Evolutionary conservation across 192 early-diverging fungal species (phyloP).

Genomic region (Entophlyctis luteolus): DNA sequence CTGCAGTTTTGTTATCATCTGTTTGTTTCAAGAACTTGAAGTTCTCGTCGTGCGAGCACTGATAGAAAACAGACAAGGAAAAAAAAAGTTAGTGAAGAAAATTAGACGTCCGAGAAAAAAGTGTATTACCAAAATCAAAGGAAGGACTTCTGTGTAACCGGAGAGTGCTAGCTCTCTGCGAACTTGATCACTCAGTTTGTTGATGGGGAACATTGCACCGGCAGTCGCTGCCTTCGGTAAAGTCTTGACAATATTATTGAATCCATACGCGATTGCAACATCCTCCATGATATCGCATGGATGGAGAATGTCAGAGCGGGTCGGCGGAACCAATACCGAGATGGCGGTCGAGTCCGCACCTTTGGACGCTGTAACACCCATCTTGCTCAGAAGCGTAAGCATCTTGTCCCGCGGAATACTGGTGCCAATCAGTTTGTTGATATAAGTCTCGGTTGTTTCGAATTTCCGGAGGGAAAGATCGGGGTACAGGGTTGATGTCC

Average conservation of each 20-base stretch:
- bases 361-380: constrained; percentile 73
- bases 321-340: constrained; percentile 75
- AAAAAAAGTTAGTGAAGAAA: constrained; percentile 61
- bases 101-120: constrained; percentile 33
- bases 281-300: constrained; percentile 98
- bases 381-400: constrained; percentile 70
- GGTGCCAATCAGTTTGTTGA: constrained; percentile 84
- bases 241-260: constrained; percentile 84
- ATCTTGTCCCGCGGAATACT: constrained; percentile 64
- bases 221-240: constrained; percentile 78
- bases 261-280: constrained; percentile 93
- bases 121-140: constrained; percentile 76
- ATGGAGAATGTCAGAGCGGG: constrained; percentile 92
- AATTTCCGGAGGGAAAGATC: constrained; percentile 65
- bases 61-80: constrained; percentile 16
- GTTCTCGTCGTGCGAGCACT: constrained; percentile 98
- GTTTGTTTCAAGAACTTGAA: constrained; percentile 77
- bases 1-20: constrained; percentile 72
- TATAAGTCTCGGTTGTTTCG: constrained; percentile 76
- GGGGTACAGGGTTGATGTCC: constrained; percentile 65
- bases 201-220: constrained; percentile 81
- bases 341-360: constrained; percentile 47
- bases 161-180: constrained; percentile 81
- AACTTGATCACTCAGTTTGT: constrained; percentile 86
- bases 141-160: constrained; percentile 91